Evolutionary conservation across 2,329 filamentous ascomycete genomes (phyloP).

Genomic region (Aspergillus alliaceus): DNA sequence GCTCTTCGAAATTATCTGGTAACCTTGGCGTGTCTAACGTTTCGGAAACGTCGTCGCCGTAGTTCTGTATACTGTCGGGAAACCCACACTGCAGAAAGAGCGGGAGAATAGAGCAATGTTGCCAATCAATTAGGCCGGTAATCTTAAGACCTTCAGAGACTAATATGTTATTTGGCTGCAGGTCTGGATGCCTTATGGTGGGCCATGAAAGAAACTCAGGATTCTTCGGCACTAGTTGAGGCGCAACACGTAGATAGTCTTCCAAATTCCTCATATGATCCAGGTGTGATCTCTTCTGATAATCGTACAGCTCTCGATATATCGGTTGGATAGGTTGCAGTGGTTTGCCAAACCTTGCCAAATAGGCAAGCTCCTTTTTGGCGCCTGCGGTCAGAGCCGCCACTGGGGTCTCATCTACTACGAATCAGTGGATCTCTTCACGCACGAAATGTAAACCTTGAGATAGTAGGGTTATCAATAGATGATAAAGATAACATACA

Average conservation of each 20-base stretch:
- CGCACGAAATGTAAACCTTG: neutral
- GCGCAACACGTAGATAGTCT: neutral
- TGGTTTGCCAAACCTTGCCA: slow-evolving; percentile 12
- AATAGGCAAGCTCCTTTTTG: slow-evolving; percentile 18
- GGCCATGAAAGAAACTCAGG: slow-evolving; percentile 3
- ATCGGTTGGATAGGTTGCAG: slow-evolving; percentile 9
- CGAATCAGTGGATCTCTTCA: neutral
- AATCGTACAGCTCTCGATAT: neutral
- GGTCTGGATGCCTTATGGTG: slow-evolving; percentile 21
- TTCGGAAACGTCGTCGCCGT: slow-evolving; percentile 12
- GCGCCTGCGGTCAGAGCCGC: slow-evolving; percentile 13
- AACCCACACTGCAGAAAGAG: slow-evolving; percentile 26
- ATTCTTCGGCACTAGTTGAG: neutral
- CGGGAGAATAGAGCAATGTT: slow-evolving; percentile 26
- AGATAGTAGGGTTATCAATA: neutral
- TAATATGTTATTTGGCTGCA: slow-evolving; percentile 28
- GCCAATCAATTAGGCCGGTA: slow-evolving; percentile 29
- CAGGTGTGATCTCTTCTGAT: neutral
- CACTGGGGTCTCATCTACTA: neutral
- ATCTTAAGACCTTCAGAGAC: slow-evolving; percentile 11
- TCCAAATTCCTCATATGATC: neutral
- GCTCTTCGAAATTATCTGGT: neutral
- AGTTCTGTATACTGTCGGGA: slow-evolving; percentile 25
- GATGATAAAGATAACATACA: neutral
- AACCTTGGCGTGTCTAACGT: neutral